Conservation (phyloP, 2,329 filamentous ascomycete genomes). For the Ophidiomyces ophidiicola region DNA sequence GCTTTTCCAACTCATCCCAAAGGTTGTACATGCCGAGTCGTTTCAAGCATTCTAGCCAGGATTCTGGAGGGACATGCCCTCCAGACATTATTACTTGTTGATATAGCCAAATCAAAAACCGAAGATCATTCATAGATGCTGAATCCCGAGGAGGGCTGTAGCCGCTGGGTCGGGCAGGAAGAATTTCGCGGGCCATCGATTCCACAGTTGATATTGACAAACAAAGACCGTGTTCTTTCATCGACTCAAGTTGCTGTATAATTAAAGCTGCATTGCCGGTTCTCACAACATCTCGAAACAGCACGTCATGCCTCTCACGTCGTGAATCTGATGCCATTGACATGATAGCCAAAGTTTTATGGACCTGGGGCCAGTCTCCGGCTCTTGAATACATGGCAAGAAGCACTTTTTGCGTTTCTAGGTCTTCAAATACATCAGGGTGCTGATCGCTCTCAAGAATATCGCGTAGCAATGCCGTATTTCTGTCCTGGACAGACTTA, state of each 20-base stretch:
- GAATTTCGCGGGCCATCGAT: slow-evolving; percentile 29
- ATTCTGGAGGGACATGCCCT: slow-evolving; percentile 29
- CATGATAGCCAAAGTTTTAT: slow-evolving; percentile 45
- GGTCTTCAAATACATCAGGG: slow-evolving; percentile 50
- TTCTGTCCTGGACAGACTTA: slow-evolving; percentile 48
- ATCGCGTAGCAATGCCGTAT: slow-evolving; percentile 42
- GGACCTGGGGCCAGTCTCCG: slow-evolving; percentile 41
- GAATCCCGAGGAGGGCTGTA: slow-evolving; percentile 19
- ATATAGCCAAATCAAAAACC: slow-evolving; percentile 38
- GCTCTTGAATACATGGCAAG: slow-evolving; percentile 41
- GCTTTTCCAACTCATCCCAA: slow-evolving; percentile 40
- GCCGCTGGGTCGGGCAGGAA: slow-evolving; percentile 23
- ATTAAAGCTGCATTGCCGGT: slow-evolving; percentile 24
- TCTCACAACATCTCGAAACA: slow-evolving; percentile 30
- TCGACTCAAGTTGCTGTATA: slow-evolving; percentile 34
- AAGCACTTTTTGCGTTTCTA: slow-evolving; percentile 41
- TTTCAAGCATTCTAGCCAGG: slow-evolving; percentile 49
- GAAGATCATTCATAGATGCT: slow-evolving; percentile 27
- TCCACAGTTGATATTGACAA: slow-evolving; percentile 36
- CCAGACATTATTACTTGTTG: slow-evolving; percentile 38
- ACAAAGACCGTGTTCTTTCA: slow-evolving; percentile 35
- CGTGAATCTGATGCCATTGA: slow-evolving; percentile 27
- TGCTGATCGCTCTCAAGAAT: slow-evolving; percentile 51
- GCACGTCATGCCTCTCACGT: slow-evolving; percentile 26
- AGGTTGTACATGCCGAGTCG: slow-evolving; percentile 46